Conservation (phyloP, 805 yeast species). For the Schwanniomyces pseudopolymorphus region DNA sequence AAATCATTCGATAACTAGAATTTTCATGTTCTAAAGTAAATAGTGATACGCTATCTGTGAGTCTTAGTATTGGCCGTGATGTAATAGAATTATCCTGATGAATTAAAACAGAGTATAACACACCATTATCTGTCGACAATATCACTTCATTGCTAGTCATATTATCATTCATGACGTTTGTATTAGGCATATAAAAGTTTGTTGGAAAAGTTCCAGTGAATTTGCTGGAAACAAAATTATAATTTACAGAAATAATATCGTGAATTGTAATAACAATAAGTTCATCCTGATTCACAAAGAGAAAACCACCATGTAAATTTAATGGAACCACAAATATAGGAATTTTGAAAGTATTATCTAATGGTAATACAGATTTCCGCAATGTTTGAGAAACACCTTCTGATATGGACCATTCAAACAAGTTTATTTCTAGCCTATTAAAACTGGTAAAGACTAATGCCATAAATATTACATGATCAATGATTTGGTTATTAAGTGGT, state of each 20-base stretch:
- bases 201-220: constrained; percentile 41
- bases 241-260: constrained; percentile 49
- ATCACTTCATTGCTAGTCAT: constrained; percentile 24
- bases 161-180: constrained; percentile 12
- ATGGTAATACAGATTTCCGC: constrained; percentile 37
- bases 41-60: constrained; percentile 35
- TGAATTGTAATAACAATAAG: constrained; percentile 40
- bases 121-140: constrained; percentile 35
- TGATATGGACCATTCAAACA: constrained; percentile 42
- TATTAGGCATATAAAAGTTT: constrained; percentile 27
- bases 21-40: constrained; percentile 24
- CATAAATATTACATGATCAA: constrained; percentile 33
- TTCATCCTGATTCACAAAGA: constrained; percentile 35
- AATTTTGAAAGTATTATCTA: constrained; percentile 37
- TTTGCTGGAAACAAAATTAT: constrained; percentile 26
- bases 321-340: constrained; percentile 46
- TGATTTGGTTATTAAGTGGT: constrained; percentile 22
- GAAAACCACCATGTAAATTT: constrained; percentile 31
- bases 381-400: constrained; percentile 29
- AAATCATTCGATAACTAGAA: constrained; percentile 25
- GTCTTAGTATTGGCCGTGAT: constrained; percentile 29
- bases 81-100: constrained; percentile 14
- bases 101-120: constrained; percentile 28
- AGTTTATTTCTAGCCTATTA: constrained; percentile 34
- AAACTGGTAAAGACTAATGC: constrained; percentile 35